Percentiles rank a stretch among this genome's conserved stretches.
phyloP scores from a whole-genome alignment of 139 green algal genomes.

The Diplosphaera chodatii region DNA sequence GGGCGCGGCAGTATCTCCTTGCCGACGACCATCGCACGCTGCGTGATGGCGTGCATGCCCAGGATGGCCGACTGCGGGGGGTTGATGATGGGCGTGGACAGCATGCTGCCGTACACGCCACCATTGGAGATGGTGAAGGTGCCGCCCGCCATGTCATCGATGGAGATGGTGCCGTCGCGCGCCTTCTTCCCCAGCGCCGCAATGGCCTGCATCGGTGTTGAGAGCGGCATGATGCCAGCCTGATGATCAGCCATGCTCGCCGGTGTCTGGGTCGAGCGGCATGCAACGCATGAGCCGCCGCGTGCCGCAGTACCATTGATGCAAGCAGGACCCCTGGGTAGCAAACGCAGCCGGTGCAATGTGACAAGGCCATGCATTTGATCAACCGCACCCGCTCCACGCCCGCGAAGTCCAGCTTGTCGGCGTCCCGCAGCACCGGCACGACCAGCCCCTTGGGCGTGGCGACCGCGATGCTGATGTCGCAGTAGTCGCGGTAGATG shows the following conservation, averaged over 20 bases:
- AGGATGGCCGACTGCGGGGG: conserved; percentile 89
- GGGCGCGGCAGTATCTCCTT: conserved; percentile 81
- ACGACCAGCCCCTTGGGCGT: conserved; percentile 95
- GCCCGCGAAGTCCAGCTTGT: conserved; percentile 83
- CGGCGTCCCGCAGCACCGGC: conserved; percentile 78
- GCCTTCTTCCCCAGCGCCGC: conserved; percentile 88
- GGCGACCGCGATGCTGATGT: conserved; percentile 94
- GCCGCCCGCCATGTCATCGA: conserved; percentile 98
- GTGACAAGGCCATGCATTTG: too few relatives aligned
- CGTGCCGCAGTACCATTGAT: too few relatives aligned
- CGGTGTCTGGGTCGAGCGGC: too few relatives aligned
- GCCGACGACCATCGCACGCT: conserved; percentile 73
- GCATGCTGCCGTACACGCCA: conserved; percentile 92
- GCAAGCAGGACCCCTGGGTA: too few relatives aligned
- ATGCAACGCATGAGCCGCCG: too few relatives aligned
- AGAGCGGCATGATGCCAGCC: too few relatives aligned
- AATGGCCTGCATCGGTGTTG: conserved; percentile 76
- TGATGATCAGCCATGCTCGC: too few relatives aligned
- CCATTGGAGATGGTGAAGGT: conserved; percentile 99
- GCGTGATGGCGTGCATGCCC: conserved; percentile 96
- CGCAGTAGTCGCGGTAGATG: conserved; percentile 81
- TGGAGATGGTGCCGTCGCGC: conserved; percentile 85
- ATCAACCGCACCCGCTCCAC: conserved; percentile 91
- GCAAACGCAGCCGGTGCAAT: too few relatives aligned
- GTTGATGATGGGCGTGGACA: conserved; percentile 99